Conservation (phyloP, 1,139 yeast species). For the Hanseniaspora sp. region DNA sequence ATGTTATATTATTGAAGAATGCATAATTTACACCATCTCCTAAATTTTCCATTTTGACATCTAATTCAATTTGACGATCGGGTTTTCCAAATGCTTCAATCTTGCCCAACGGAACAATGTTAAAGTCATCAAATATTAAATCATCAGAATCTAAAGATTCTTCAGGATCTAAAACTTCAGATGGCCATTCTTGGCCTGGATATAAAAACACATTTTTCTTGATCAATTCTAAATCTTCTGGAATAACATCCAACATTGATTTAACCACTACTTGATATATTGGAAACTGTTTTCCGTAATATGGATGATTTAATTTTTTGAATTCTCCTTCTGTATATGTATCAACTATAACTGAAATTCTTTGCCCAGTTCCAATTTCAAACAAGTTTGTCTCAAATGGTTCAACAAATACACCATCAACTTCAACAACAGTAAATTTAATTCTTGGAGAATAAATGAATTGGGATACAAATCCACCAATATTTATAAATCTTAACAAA, state of each 20-base stretch:
- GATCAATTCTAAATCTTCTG: slow-evolving; percentile 42
- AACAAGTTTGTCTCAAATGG: slow-evolving; percentile 47
- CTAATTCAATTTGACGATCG: slow-evolving; percentile 48
- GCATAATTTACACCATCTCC: slow-evolving; percentile 69
- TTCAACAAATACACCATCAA: slow-evolving; percentile 58
- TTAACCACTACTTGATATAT: slow-evolving; percentile 53
- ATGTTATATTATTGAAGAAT: slow-evolving; percentile 58
- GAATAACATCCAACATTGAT: slow-evolving; percentile 55
- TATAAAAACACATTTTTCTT: slow-evolving; percentile 35
- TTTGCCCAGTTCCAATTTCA: slow-evolving; percentile 61
- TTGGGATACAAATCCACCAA: slow-evolving; percentile 65
- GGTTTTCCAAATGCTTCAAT: slow-evolving; percentile 43
- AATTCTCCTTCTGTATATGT: slow-evolving; percentile 32
- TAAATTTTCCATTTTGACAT: slow-evolving; percentile 54
- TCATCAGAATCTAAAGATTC: slow-evolving; percentile 4
- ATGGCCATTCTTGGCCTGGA: slow-evolving; percentile 13
- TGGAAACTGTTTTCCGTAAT: slow-evolving; percentile 38
- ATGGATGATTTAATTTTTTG: background rate
- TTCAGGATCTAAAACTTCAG: slow-evolving; percentile 1
- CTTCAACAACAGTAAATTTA: slow-evolving; percentile 54
- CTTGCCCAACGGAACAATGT: slow-evolving; percentile 38
- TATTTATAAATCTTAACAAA: slow-evolving; percentile 49
- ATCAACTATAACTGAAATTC: slow-evolving; percentile 50
- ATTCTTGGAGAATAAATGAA: slow-evolving; percentile 59
- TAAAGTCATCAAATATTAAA: slow-evolving; percentile 42